Percentiles rank a stretch among this genome's conserved stretches.
Conservation (phyloP, 2,329 filamentous ascomycete genomes). For the Endothia cerciana region DNA sequence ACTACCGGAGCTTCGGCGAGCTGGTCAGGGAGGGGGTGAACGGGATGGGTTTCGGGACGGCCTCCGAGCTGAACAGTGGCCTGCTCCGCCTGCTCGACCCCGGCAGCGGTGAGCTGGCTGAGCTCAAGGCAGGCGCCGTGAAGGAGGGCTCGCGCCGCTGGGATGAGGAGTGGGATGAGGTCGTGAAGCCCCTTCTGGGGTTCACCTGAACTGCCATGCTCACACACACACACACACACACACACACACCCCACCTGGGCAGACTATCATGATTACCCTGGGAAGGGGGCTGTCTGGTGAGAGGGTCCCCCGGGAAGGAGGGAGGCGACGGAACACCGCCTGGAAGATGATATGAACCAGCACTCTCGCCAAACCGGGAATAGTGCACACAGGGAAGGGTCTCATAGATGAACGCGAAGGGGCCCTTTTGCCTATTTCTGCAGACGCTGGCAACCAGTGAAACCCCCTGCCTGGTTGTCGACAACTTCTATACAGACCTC, state of each 20-base stretch:
- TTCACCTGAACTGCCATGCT: constrained; percentile 38
- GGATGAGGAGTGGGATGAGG: constrained; percentile 90
- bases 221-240: not conserved
- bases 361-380: not conserved
- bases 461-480: not conserved
- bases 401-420: not conserved
- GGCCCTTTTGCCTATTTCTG: not conserved
- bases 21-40: constrained; percentile 87
- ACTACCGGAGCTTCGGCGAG: constrained; percentile 87
- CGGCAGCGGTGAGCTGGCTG: constrained; percentile 57
- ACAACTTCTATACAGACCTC: not conserved
- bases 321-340: not conserved
- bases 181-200: constrained; percentile 74
- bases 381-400: not conserved
- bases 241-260: not conserved
- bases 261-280: not conserved
- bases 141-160: constrained; percentile 78
- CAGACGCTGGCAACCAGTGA: not conserved
- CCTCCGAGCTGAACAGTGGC: constrained; percentile 65
- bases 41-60: constrained; percentile 80
- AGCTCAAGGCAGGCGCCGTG: constrained; percentile 70
- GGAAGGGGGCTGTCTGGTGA: not conserved
- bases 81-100: constrained; percentile 67
- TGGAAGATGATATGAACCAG: not conserved
- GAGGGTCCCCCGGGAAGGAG: not conserved